Percentiles rank a stretch among this genome's conserved stretches.
phyloP scores from a whole-genome alignment of 179 eudicot genomes.

The Beta macrorhiza region DNA sequence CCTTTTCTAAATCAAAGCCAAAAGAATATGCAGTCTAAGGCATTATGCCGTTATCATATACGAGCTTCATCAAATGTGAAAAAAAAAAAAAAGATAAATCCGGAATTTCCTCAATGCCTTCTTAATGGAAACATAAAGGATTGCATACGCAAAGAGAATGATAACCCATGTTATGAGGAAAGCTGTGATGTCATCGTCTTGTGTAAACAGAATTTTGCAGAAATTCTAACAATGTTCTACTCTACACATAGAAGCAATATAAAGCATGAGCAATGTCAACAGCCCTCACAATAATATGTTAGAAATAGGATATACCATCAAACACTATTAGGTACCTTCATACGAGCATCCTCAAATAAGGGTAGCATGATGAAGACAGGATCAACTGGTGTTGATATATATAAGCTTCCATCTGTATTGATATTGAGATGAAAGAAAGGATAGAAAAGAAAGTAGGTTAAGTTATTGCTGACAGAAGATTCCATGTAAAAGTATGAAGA shows the following conservation, averaged over 20 bases:
- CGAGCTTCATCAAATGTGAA: neutral
- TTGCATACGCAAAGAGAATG: no score
- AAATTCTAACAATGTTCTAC: neutral
- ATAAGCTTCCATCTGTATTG: constrained; percentile 74
- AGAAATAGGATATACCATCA: constrained; percentile 1
- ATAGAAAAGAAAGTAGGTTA: neutral
- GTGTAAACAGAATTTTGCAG: neutral
- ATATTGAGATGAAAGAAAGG: constrained; percentile 10
- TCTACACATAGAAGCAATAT: neutral
- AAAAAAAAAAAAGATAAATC: neutral
- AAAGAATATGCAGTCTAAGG: neutral
- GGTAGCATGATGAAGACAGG: constrained; percentile 89
- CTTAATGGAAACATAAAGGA: neutral
- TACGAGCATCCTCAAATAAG: constrained; percentile 83
- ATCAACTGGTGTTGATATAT: constrained; percentile 85
- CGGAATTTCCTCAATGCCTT: neutral
- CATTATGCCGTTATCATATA: neutral
- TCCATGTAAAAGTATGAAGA: neutral
- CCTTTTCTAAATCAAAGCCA: neutral
- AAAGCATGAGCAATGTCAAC: no score
- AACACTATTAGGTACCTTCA: constrained; percentile 59
- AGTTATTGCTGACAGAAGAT: neutral
- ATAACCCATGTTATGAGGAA: neutral
- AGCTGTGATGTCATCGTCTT: neutral
- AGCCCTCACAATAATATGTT: neutral